These are phyloP conservation scores for Brettanomyces naardenensis DNA, from an alignment of 805 yeast genomes.

Conservation along the genomic window DNA sequence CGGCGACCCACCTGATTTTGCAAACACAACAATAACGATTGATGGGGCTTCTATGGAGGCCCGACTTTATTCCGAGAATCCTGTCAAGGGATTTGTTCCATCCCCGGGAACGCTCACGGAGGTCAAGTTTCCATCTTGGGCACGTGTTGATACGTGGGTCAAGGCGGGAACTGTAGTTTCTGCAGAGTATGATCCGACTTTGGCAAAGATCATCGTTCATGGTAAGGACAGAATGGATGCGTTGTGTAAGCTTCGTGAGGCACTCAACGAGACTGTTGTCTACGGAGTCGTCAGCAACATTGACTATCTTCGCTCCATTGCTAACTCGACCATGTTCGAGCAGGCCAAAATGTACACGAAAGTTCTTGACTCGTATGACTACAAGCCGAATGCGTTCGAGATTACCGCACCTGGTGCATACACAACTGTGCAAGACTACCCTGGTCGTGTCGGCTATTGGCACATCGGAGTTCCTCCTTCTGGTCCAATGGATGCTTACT, in stretches of 20 bases:
- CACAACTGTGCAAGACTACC: constrained; percentile 94
- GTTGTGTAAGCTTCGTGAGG: constrained; percentile 63
- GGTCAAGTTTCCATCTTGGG: constrained; percentile 81
- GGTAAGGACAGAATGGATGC: constrained; percentile 88
- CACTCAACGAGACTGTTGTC: constrained; percentile 78
- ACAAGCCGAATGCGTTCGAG: constrained; percentile 80
- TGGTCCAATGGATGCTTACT: constrained; percentile 94
- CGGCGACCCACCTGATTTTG: constrained; percentile 75
- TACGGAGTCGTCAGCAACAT: constrained; percentile 85
- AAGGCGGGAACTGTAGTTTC: constrained; percentile 78
- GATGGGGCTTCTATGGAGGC: constrained; percentile 96
- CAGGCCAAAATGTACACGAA: constrained; percentile 81
- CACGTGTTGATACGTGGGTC: constrained; percentile 94
- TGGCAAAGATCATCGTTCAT: constrained; percentile 93
- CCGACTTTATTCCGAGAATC: constrained; percentile 93
- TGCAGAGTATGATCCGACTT: constrained; percentile 93
- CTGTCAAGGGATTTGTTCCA: constrained; percentile 89
- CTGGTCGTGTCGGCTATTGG: constrained; percentile 84
- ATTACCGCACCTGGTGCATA: constrained; percentile 85
- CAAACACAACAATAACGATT: constrained; percentile 40
- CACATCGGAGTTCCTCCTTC: constrained; percentile 96
- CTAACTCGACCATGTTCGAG: constrained; percentile 76
- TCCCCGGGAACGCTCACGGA: constrained; percentile 92
- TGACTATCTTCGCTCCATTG: constrained; percentile 82
- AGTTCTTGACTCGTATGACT: constrained; percentile 73